These are phyloP conservation scores for Canavalia gladiata DNA, from an alignment of 306 rosid species.

Conservation along the genomic window DNA sequence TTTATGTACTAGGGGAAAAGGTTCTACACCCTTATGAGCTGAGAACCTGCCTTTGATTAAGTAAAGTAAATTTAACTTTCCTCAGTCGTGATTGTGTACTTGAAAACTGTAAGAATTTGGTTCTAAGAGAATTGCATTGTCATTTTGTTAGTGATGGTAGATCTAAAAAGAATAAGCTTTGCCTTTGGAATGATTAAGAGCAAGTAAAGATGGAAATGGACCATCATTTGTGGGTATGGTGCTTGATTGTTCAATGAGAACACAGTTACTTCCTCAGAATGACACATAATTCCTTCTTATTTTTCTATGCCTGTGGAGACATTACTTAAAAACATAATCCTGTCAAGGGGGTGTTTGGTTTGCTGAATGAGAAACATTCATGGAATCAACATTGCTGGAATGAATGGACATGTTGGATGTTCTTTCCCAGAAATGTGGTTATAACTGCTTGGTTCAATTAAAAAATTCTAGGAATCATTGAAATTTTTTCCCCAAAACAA, in stretches of 20 bases:
- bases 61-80: not conserved
- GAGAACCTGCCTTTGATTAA: slow-evolving; percentile 4
- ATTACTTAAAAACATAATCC: not conserved
- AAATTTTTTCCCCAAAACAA: not conserved
- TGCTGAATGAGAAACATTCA: not conserved
- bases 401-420: not conserved
- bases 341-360: slow-evolving; percentile 3
- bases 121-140: slow-evolving; percentile 5
- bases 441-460: slow-evolving; percentile 7
- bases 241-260: slow-evolving; percentile 10
- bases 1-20: not conserved
- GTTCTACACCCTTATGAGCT: not conserved
- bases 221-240: slow-evolving; percentile 13
- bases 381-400: not conserved
- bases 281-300: not conserved
- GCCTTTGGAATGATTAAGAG: slow-evolving; percentile 9
- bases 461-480: not conserved
- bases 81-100: not conserved
- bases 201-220: not conserved
- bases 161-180: not conserved
- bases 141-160: slow-evolving; percentile 10
- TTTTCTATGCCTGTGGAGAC: not conserved
- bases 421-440: slow-evolving; percentile 8
- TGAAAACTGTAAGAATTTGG: not conserved
- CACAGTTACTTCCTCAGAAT: slow-evolving; percentile 29